Base-by-base conservation (phyloP, 2,329 filamentous ascomycete genomes). In the Triangularia setosa region DNA sequence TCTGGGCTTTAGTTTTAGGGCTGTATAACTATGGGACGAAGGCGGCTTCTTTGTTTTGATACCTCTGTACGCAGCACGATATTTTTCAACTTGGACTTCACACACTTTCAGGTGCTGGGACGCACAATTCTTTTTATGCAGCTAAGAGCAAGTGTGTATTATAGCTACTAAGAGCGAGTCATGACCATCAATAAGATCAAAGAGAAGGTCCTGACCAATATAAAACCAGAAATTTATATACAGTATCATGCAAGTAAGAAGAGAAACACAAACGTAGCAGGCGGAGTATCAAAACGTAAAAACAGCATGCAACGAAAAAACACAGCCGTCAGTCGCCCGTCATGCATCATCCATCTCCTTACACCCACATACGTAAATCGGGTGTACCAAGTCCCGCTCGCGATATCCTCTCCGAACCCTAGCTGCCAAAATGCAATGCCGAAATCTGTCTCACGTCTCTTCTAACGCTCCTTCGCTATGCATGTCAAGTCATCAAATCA, bases 401-500 rank as follows among this genome's bases (percentile, higher is more conserved):
- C 30, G 11, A 33, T 33, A 33, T 9, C 30, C 30, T n/a, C n/a
- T n/a, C 16, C 14, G 12, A 40, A n/a, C 14, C 16, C 33, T 7
- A 21, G n/a, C n/a, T 48, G 40, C 40, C 40, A 48, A 21, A 48
- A 48, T 48, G 40, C 40, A 48, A 48, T 18, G n/a, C 40, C 7
- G 2, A 48, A 21, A 18, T 18, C 40, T 21, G 18, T 48, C n/a
- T 48, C 40, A 6, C 40, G n/a, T 21, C 8, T 21, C 40, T 48
- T 48, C 40, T 48, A 48, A 48, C 40, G n/a, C 40, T 48, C 18
- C 40, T 21, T 48, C 52, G 52, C 52, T 28, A 55, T 55, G 52
- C 52, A 55, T 55, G n/a, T 14, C 9, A 63, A 52, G 28, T 56
- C 28, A 53, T 21, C 53, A 60, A 44, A 58, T 44, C 14, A 65